Base-by-base conservation (phyloP, 768 basidiomycete species). In the Phallus indusiatus region DNA sequence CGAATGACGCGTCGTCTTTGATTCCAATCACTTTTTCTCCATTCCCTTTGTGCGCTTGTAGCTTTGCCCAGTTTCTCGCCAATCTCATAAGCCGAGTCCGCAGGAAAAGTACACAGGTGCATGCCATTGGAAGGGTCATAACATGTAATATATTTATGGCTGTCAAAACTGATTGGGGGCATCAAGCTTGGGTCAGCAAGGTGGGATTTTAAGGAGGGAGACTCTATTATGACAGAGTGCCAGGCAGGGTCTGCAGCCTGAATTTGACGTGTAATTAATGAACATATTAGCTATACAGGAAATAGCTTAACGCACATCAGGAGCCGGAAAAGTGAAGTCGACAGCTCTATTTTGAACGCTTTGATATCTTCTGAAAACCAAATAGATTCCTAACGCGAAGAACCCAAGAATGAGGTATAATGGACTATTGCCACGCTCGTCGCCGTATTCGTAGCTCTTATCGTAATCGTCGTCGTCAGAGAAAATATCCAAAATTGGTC, bases 91-190 rank as follows among this genome's bases (percentile, higher is more conserved):
- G 77, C 78, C 61, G 82, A 80, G 66, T 94, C 90, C 1, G 94
- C 87, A 6, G 90, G 74, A 56, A 84, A 70, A 0, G 93, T 94
- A 46, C 75, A 81, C 53, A 96, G 77, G 65, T 94, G 92, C 46
- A 88, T 77, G 20, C 84, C 85, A 14, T 90, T 94, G 3, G 93
- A 84, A 14, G 95, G 95, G 70, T 97, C 95, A 65, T 83, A 98
- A 68, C 86, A 85, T 1, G 95, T 98, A 61, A 97, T 87, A 67
- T 88, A 92, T 47, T 82, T 77, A 50, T 81, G 75, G 46, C 76
- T 76, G 1, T 73, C 68, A 33, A 78, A 68, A 12, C 71, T 67
- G 48, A 77, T 67, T 1, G 76, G 67, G 2, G 85, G 83, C 37
- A 79, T 72, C 34, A 93, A 74, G 10, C 78, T 77, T 1, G 74